A percentile compares a stretch with the other conserved stretches of the same genome.
Conservation (phyloP, 495 filamentous ascomycete genomes). For the Baudoinia panamericana region DNA sequence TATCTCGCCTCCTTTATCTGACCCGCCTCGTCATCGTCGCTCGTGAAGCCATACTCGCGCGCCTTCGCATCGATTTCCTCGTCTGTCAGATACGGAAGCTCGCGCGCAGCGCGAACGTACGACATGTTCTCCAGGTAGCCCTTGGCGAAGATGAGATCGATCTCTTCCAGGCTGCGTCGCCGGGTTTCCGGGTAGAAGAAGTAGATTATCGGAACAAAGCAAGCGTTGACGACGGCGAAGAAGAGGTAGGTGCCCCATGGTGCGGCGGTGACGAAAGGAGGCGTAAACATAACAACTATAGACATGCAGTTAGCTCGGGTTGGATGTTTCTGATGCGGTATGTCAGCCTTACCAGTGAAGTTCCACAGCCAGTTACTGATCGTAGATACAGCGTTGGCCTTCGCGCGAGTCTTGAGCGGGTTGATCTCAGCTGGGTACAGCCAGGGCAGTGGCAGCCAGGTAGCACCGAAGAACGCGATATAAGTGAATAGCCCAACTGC, state of each 20-base stretch:
- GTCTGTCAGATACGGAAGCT: constrained; percentile 53
- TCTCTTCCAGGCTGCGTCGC: constrained; percentile 59
- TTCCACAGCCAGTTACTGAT: constrained; percentile 43
- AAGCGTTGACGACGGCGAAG: constrained; percentile 57
- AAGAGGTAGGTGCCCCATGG: constrained; percentile 50
- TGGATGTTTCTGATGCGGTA: constrained; percentile 1
- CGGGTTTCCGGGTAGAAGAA: constrained; percentile 69
- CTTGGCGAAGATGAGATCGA: constrained; percentile 72
- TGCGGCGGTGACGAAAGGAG: constrained; percentile 16
- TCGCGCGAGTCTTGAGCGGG: constrained; percentile 41
- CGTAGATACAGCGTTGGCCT: constrained; percentile 39
- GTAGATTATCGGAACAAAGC: constrained; percentile 60
- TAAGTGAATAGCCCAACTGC: constrained; percentile 69
- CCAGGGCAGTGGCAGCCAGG: constrained; percentile 58
- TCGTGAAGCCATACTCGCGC: constrained; percentile 43
- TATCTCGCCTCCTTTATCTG: constrained; percentile 13
- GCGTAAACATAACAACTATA: constrained; percentile 28
- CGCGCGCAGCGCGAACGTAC: constrained; percentile 56
- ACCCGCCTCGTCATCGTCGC: constrained; percentile 20
- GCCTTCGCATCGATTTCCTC: constrained; percentile 53
- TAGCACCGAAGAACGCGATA: constrained; percentile 63
- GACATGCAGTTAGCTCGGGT: constrained; percentile 27
- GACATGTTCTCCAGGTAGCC: constrained; percentile 60
- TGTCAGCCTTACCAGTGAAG: constrained; percentile 29
- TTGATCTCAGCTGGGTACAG: constrained; percentile 47